Conservation (phyloP, 768 basidiomycete species). For the Termitomyces sp. region DNA sequence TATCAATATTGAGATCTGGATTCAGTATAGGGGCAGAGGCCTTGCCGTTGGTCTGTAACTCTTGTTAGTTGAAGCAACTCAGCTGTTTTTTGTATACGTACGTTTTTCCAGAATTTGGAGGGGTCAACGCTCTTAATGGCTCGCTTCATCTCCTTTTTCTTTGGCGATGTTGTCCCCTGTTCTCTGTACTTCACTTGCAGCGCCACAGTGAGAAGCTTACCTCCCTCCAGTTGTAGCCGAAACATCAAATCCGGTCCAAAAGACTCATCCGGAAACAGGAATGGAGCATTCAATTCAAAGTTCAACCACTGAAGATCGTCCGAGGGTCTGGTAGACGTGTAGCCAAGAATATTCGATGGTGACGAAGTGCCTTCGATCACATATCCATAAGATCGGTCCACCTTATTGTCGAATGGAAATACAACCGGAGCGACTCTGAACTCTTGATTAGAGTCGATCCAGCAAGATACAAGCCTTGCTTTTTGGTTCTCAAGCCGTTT, state of each 20-base stretch:
- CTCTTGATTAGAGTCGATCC: neutral
- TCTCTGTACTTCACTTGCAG: neutral
- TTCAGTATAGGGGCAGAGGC: neutral
- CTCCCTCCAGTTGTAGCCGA: neutral
- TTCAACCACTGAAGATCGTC: neutral
- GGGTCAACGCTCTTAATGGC: neutral
- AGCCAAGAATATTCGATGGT: neutral
- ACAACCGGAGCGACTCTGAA: neutral
- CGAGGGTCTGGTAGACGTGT: neutral
- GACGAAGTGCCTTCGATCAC: neutral
- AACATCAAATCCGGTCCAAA: conserved; percentile 4
- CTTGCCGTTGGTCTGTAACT: neutral
- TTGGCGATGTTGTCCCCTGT: neutral
- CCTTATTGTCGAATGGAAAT: neutral
- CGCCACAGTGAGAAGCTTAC: neutral
- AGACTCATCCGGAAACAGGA: neutral
- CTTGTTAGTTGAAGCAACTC: neutral
- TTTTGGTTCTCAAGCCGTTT: neutral
- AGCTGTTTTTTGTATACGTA: neutral
- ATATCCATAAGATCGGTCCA: neutral
- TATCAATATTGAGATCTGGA: neutral
- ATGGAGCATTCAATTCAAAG: neutral
- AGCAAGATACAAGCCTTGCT: conserved; percentile 4
- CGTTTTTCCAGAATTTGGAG: neutral
- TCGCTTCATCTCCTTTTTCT: too few species aligned